phyloP scores from a whole-genome alignment of 495 filamentous ascomycete species.

The Podospora appendiculata region DNA sequence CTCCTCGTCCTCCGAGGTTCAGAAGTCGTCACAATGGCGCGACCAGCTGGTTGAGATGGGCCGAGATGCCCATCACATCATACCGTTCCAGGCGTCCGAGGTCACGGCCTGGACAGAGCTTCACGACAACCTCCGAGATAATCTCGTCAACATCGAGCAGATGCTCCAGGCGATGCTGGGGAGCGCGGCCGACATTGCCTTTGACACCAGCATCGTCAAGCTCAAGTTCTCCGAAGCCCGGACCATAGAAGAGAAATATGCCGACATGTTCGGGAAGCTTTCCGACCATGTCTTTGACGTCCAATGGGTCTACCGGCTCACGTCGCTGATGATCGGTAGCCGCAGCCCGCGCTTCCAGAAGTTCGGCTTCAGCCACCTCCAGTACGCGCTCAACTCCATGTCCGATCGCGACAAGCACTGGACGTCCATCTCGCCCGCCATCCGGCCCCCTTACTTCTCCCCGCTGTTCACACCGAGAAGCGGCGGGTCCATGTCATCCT shows the following conservation, averaged over 20 bases:
- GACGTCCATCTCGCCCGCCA: conserved; percentile 8
- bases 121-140: conserved; percentile 27
- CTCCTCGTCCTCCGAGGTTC: conserved; percentile 37
- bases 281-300: conserved; percentile 17
- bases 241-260: conserved; percentile 5
- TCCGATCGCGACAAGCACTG: conserved; percentile 16
- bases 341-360: conserved; percentile 4
- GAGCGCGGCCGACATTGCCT: conserved; percentile 6
- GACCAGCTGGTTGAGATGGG: conserved; percentile 25
- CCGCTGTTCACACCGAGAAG: conserved; percentile 10
- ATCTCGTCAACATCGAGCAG: conserved; percentile 30
- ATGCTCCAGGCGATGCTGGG: conserved; percentile 26
- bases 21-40: conserved; percentile 22
- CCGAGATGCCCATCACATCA: conserved; percentile 20
- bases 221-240: not conserved
- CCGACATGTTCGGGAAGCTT: conserved; percentile 1
- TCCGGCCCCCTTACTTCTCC: conserved; percentile 23
- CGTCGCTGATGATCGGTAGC: conserved; percentile 18
- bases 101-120: conserved; percentile 9
- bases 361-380: conserved; percentile 7
- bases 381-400: conserved; percentile 16
- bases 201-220: conserved; percentile 4
- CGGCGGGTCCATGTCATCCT: not conserved
- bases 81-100: conserved; percentile 18
- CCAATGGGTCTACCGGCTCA: conserved; percentile 26